Percentiles rank a stretch among this genome's conserved stretches.
phyloP scores from a whole-genome alignment of 73 alveolate genomes.

The Paraurostyla sp. region DNA sequence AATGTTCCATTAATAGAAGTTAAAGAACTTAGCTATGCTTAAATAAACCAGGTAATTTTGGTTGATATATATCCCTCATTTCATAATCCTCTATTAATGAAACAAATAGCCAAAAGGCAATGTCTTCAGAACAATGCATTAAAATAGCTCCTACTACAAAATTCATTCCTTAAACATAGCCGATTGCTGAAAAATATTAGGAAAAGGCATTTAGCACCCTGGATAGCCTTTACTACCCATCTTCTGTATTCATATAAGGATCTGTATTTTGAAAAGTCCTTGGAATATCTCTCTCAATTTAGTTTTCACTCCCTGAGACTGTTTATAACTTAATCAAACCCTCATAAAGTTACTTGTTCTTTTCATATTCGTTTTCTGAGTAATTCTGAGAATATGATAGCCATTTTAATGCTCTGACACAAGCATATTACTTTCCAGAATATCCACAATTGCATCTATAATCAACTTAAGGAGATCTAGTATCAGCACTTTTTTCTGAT shows the following conservation, averaged over 20 bases:
- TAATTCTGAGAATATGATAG: neutral
- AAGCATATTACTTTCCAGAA: constrained; percentile 10
- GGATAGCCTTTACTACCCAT: constrained; percentile 18
- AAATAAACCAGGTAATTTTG: constrained; percentile 86
- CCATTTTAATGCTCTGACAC: constrained; percentile 44
- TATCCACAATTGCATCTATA: constrained; percentile 40
- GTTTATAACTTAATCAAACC: neutral
- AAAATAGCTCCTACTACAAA: constrained; percentile 91
- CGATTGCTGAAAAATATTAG: constrained; percentile 42
- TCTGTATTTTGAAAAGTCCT: constrained; percentile 67
- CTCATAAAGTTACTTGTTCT: neutral
- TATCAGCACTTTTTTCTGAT: neutral
- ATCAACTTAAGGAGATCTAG: neutral
- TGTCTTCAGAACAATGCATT: constrained; percentile 82
- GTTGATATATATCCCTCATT: constrained; percentile 78
- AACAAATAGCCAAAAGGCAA: constrained; percentile 91
- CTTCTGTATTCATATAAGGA: constrained; percentile 3
- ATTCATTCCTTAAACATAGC: constrained; percentile 95
- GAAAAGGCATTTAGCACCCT: constrained; percentile 61
- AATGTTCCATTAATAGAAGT: constrained; percentile 58
- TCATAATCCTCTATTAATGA: constrained; percentile 86
- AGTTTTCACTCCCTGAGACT: constrained; percentile 57
- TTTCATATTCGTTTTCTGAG: constrained; percentile 10
- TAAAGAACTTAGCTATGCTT: constrained; percentile 76
- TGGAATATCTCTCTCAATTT: constrained; percentile 71